Evolutionary conservation across 192 early-diverging fungal species (phyloP).

Genomic region (Backusella psychrophila): DNA sequence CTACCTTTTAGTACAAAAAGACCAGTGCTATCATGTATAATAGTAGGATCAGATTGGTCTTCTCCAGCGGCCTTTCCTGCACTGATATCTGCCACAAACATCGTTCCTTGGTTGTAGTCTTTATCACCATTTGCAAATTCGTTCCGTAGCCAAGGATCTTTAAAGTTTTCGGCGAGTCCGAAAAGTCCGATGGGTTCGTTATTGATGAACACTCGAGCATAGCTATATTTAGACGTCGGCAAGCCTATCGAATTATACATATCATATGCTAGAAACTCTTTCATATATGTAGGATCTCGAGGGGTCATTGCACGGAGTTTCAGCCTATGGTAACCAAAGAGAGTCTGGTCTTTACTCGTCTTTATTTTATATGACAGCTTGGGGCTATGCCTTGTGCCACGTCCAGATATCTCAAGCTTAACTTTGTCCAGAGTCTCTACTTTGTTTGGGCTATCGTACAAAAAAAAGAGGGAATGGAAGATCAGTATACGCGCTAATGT

Average conservation of each 20-base stretch:
- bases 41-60: not conserved
- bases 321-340: not conserved
- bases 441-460: not conserved
- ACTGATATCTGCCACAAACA: not conserved
- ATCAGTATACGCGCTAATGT: too few relatives aligned
- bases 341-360: not conserved
- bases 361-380: conserved; percentile 11
- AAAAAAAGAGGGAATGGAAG: not conserved
- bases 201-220: not conserved
- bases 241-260: conserved; percentile 1
- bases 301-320: not conserved
- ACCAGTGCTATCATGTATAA: not conserved
- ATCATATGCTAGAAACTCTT: conserved; percentile 2
- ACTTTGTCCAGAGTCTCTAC: not conserved
- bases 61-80: not conserved
- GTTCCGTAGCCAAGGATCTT: conserved; percentile 31
- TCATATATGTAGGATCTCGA: not conserved
- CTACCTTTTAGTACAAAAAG: not conserved
- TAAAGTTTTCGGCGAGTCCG: conserved; percentile 24
- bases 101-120: conserved; percentile 8
- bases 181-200: conserved; percentile 2
- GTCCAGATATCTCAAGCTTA: not conserved
- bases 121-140: conserved; percentile 28
- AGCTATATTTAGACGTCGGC: not conserved
- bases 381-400: not conserved